Evolutionary conservation across 257 asterid genomes (phyloP).

Genomic region (Capsicum chinense): DNA sequence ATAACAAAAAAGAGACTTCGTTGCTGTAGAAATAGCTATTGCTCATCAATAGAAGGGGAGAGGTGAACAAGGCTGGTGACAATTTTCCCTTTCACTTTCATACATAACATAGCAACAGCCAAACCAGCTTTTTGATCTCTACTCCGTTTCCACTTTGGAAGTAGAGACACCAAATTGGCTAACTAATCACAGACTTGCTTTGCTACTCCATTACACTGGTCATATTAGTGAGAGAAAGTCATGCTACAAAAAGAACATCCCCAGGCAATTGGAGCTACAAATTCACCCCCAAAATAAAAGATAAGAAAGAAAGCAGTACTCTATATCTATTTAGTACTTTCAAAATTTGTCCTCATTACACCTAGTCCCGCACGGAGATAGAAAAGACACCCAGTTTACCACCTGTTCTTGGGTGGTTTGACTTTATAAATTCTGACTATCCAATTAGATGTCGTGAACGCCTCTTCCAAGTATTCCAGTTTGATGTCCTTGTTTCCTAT

Average conservation of each 20-base stretch:
- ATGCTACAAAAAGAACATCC: not conserved
- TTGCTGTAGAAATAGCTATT: not conserved
- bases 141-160: too few species aligned
- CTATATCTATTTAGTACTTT: slow-evolving; percentile 25
- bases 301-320: not conserved
- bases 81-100: too few species aligned
- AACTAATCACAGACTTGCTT: not conserved
- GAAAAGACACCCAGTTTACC: not conserved
- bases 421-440: slow-evolving; percentile 95
- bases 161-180: too few species aligned
- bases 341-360: slow-evolving; percentile 23
- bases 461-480: slow-evolving; percentile 92
- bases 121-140: too few species aligned
- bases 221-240: slow-evolving; percentile 2
- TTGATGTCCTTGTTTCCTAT: slow-evolving; percentile 94
- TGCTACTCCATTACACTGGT: not conserved
- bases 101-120: too few species aligned
- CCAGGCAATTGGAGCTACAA: not conserved
- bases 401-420: slow-evolving; percentile 85
- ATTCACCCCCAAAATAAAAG: not conserved
- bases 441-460: slow-evolving; percentile 96
- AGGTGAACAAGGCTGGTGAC: not conserved
- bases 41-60: not conserved
- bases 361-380: not conserved
- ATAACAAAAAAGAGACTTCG: too few species aligned